These are phyloP conservation scores for Linum trigynum DNA, from an alignment of 345 rosid genomes.

Conservation along the genomic window DNA sequence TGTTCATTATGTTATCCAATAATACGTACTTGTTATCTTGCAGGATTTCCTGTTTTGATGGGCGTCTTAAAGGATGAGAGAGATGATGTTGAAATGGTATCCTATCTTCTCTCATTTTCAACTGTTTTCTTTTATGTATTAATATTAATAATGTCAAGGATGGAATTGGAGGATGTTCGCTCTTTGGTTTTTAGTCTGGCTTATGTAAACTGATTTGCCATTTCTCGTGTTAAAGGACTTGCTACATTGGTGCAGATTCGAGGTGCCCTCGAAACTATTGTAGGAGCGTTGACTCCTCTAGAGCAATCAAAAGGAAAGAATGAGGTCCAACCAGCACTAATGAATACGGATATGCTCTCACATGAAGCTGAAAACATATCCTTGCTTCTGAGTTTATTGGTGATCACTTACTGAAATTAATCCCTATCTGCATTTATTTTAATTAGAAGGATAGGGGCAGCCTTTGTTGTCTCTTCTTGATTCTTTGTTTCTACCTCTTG, in stretches of 20 bases:
- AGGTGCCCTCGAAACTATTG: conserved; percentile 91
- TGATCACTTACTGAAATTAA: conserved; percentile 25
- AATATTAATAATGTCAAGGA: not conserved
- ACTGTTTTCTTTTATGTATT: not conserved
- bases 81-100: conserved; percentile 89
- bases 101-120: conserved; percentile 7
- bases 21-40: conserved; percentile 11
- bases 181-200: not conserved
- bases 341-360: conserved; percentile 93
- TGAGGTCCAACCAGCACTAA: conserved; percentile 82
- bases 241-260: conserved; percentile 45
- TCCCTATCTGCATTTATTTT: conserved; percentile 5
- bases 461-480: not conserved
- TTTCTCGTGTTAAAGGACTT: not conserved
- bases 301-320: conserved; percentile 68
- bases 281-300: conserved; percentile 77
- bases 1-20: conserved; percentile 2
- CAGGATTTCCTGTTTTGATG: conserved; percentile 92
- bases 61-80: conserved; percentile 77
- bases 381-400: conserved; percentile 88
- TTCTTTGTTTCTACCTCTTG: conserved; percentile 8
- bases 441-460: not conserved
- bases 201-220: not conserved
- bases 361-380: conserved; percentile 89
- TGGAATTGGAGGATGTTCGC: not conserved